Percentiles rank a stretch among this genome's conserved stretches.
Evolutionary conservation across 2,329 filamentous ascomycete genomes (phyloP).

Genomic region (Fusarium sp.): DNA sequence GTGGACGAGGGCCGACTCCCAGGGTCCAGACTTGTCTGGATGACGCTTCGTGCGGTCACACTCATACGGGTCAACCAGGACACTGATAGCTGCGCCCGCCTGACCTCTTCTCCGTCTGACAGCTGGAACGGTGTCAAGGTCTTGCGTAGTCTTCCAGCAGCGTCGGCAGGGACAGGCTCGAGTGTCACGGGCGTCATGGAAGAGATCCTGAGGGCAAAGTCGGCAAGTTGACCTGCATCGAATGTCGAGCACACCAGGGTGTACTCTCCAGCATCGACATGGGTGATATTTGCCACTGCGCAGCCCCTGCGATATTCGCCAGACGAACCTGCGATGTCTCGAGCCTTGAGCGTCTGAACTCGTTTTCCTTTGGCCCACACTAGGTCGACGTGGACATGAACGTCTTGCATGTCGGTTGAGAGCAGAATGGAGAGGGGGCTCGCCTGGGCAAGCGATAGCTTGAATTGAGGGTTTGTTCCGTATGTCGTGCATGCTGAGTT

Average conservation of each 20-base stretch:
- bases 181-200: slow-evolving; percentile 69
- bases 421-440: slow-evolving; percentile 80
- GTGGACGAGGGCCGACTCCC: slow-evolving; percentile 54
- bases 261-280: slow-evolving; percentile 79
- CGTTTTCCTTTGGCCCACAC: slow-evolving; percentile 82
- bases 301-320: slow-evolving; percentile 90
- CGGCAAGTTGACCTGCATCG: slow-evolving; percentile 79
- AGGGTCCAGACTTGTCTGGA: slow-evolving; percentile 34
- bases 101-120: slow-evolving; percentile 52
- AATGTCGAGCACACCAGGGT: slow-evolving; percentile 93
- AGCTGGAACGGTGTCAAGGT: slow-evolving; percentile 69
- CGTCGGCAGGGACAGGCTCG: slow-evolving; percentile 74
- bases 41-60: slow-evolving; percentile 47
- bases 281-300: slow-evolving; percentile 72
- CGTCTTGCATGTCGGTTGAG: slow-evolving; percentile 72
- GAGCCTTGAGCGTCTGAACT: slow-evolving; percentile 74
- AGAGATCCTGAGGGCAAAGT: slow-evolving; percentile 81
- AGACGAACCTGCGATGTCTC: slow-evolving; percentile 84
- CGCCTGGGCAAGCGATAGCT: slow-evolving; percentile 66
- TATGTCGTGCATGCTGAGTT: slow-evolving; percentile 82
- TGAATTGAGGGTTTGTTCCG: slow-evolving; percentile 89
- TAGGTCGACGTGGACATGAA: slow-evolving; percentile 87
- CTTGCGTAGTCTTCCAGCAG: slow-evolving; percentile 78
- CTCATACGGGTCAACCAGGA: slow-evolving; percentile 68
- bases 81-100: slow-evolving; percentile 54